Evolutionary conservation across 2,329 filamentous ascomycete species (phyloP).

Genomic region (Diaporthe citri): DNA sequence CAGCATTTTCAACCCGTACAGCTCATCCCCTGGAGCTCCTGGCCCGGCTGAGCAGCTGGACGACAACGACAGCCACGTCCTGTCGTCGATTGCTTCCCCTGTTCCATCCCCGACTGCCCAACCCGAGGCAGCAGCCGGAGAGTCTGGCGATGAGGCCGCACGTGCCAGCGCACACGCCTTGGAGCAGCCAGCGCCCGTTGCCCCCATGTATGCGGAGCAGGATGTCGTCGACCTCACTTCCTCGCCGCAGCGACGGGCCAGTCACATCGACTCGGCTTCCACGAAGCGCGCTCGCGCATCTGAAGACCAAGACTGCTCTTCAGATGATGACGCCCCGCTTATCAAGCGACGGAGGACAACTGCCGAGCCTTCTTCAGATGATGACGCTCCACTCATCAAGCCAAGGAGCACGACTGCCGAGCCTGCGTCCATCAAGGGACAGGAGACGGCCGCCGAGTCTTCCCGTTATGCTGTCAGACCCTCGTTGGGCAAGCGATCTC

Average conservation of each 20-base stretch:
- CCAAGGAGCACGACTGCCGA: not conserved
- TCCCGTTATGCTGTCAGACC: no score
- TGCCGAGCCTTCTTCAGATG: not conserved
- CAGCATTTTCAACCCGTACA: no score
- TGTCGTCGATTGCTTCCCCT: not conserved
- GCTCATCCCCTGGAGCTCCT: no score
- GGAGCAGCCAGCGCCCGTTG: not conserved
- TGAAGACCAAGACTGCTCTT: not conserved
- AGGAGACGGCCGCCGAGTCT: not conserved
- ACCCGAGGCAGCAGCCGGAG: not conserved
- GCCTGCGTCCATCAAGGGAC: not conserved
- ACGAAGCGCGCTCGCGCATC: not conserved
- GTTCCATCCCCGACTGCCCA: not conserved
- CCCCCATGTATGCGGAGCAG: not conserved
- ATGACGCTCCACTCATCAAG: not conserved
- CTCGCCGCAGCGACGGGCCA: not conserved
- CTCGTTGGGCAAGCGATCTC: conserved; percentile 6
- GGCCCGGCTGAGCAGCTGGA: not conserved
- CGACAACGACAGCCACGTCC: not conserved
- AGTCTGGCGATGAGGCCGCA: not conserved
- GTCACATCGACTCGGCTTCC: not conserved
- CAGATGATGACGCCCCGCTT: not conserved
- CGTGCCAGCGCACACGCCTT: not conserved
- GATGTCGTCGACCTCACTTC: not conserved
- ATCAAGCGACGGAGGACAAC: not conserved